These are phyloP conservation scores for Cicer yamashitae DNA, from an alignment of 306 rosid genomes.

Conservation along the genomic window DNA sequence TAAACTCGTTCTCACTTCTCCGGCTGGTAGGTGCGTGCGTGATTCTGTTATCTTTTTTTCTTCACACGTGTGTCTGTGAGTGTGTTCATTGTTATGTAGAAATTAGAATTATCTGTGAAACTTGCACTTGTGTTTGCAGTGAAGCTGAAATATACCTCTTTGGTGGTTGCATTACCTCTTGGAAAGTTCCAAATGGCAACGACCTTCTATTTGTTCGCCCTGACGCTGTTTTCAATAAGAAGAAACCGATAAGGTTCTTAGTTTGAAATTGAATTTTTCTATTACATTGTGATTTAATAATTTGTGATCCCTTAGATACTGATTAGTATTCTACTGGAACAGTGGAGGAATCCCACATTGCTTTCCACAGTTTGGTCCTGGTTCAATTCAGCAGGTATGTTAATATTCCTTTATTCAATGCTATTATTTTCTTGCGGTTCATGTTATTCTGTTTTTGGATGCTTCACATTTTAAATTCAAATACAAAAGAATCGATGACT, in stretches of 20 bases:
- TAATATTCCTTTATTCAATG: constrained; percentile 3
- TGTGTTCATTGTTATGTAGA: background rate
- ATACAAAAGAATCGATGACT: background rate
- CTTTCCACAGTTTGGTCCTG: constrained; percentile 99
- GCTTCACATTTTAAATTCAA: background rate
- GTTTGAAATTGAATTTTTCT: background rate
- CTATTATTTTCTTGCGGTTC: constrained; percentile 20
- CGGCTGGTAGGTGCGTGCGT: constrained; percentile 72
- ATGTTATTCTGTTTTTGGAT: constrained; percentile 15
- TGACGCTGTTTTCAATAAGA: constrained; percentile 84
- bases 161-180: constrained; percentile 89
- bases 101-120: background rate
- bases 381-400: constrained; percentile 86
- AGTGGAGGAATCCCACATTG: constrained; percentile 99
- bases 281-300: background rate
- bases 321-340: constrained; percentile 51
- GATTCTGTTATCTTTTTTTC: background rate
- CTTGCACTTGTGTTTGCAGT: constrained; percentile 52
- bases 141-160: constrained; percentile 83
- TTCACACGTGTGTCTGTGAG: background rate
- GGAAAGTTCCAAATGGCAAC: constrained; percentile 78
- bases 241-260: constrained; percentile 87
- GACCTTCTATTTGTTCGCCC: constrained; percentile 95
- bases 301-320: constrained; percentile 42
- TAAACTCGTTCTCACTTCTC: constrained; percentile 75